These are phyloP conservation scores for Thyridium curvatum DNA, from an alignment of 2,329 filamentous ascomycete species.

Conservation along the genomic window DNA sequence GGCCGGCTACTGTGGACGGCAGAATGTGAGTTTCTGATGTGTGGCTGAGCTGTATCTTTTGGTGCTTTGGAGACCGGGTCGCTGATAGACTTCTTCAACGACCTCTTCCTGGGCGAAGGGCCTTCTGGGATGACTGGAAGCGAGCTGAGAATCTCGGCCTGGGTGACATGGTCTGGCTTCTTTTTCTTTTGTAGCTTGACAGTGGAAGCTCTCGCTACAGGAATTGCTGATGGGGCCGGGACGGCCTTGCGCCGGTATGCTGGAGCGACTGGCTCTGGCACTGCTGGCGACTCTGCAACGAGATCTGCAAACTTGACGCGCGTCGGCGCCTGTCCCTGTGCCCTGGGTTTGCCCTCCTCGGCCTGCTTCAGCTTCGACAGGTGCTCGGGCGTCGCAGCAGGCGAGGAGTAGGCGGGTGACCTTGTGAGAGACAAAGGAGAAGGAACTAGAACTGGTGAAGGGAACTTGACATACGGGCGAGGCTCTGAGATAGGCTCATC, in stretches of 20 bases:
- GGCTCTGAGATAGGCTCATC: constrained; percentile 43
- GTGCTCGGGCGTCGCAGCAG: neutral
- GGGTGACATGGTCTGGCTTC: constrained; percentile 17
- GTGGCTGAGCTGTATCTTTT: constrained; percentile 3
- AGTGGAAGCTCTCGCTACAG: constrained; percentile 21
- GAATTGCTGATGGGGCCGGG: constrained; percentile 6
- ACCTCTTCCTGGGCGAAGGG: constrained; percentile 33
- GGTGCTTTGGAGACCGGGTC: constrained; percentile 4
- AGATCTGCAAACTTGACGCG: constrained; percentile 2
- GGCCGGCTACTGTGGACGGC: constrained; percentile 35
- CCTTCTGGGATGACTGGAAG: constrained; percentile 48
- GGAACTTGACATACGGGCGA: constrained; percentile 46
- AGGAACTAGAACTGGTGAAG: neutral
- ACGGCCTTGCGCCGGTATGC: constrained; percentile 16
- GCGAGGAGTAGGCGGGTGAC: neutral
- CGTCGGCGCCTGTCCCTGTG: constrained; percentile 9
- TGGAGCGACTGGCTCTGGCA: constrained; percentile 5
- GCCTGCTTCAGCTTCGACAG: neutral
- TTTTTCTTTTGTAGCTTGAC: constrained; percentile 47
- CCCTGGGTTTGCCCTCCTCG: neutral
- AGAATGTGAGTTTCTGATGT: constrained; percentile 32
- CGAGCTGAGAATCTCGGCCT: constrained; percentile 26
- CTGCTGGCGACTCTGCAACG: constrained; percentile 3
- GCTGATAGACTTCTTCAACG: constrained; percentile 25
- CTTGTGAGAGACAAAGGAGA: constrained; percentile 1